Conservation (phyloP, 306 rosid genomes). For the Rosa multiflora region DNA sequence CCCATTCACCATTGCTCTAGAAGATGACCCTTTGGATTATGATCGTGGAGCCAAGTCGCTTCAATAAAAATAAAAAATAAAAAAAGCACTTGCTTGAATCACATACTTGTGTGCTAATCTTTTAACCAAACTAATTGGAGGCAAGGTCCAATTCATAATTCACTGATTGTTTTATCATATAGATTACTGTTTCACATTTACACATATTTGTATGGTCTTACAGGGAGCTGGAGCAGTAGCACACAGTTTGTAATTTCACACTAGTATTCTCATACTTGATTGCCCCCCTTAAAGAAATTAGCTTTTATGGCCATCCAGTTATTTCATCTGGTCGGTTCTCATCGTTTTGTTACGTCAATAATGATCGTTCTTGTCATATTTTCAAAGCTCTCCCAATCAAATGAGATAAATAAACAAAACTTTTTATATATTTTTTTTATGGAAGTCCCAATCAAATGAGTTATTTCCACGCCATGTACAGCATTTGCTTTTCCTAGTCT, state of each 20-base stretch:
- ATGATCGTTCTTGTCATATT: too few relatives aligned
- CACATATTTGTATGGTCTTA: neutral
- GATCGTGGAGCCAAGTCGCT: conserved; percentile 53
- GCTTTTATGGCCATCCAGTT: conserved; percentile 56
- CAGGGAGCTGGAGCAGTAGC: conserved; percentile 46
- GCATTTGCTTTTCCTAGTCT: too few relatives aligned
- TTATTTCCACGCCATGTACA: too few relatives aligned
- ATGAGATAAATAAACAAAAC: too few relatives aligned
- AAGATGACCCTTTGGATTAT: conserved; percentile 52
- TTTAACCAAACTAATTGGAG: conserved; percentile 40
- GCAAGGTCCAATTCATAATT: conserved; percentile 33
- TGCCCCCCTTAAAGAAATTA: conserved; percentile 64
- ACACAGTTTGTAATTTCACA: conserved; percentile 49
- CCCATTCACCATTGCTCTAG: conserved; percentile 42
- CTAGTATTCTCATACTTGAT: conserved; percentile 49
- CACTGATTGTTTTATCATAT: neutral
- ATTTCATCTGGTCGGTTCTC: conserved; percentile 12
- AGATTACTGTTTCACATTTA: neutral
- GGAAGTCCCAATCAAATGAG: too few relatives aligned
- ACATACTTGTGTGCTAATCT: conserved; percentile 22
- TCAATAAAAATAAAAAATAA: too few relatives aligned
- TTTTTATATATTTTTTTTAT: too few relatives aligned
- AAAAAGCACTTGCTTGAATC: conserved; percentile 63
- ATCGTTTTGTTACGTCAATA: too few relatives aligned
- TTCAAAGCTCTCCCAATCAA: too few relatives aligned